Evolutionary conservation across 257 asterid species (phyloP), one percentile per base, ranked within the genome.

Genomic region (Vinca minor): DNA sequence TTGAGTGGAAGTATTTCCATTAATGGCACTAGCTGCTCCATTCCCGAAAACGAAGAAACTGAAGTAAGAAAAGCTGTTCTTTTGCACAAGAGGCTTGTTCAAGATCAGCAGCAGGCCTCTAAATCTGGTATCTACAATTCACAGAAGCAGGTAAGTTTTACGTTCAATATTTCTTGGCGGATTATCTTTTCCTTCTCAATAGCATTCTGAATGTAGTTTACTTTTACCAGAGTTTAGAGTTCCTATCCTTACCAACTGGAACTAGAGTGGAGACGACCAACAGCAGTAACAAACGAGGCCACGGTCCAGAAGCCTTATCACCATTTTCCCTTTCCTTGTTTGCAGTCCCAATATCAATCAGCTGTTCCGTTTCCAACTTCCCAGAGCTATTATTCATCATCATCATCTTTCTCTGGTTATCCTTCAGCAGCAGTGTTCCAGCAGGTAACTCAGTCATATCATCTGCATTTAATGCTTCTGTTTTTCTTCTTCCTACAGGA

Each of bases 61-160:
- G 84, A 77, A 80, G 71, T 77, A 48, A 81, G 78, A 66, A 83
- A 74, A 62, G 85, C 82, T 32, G 69, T 76, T 71, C 78, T 65
- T 73, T 56, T 76, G 75, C 87, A 78, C 68, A 70, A 83, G 77
- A 80, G 77, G 72, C 86, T 81, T 18, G 70, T 73, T 48, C 82
- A 81, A 78, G 85, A 83, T 68, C 81, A 76, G 76, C 89, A 77
- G 71, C 78, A 66, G 69, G 82, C 67, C 65, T 72, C 81, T 55
- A 67, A 69, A 63, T 71, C 82, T 53, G 81, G 65, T 46, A 23
- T 61, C 35, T 54, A 53, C 70, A 58, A 65, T 35, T 36, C 77
- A 15, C 59, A 56, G 39, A 77, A 71, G 42, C 84, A 72, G 89
- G 95, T 82, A 17, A 64, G 76, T 55, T 74, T 64, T 41, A 45